Percentiles rank a stretch among this genome's conserved stretches.
Conservation (phyloP, 2,329 filamentous ascomycete species). For the Ceratocystis smalleyi region DNA sequence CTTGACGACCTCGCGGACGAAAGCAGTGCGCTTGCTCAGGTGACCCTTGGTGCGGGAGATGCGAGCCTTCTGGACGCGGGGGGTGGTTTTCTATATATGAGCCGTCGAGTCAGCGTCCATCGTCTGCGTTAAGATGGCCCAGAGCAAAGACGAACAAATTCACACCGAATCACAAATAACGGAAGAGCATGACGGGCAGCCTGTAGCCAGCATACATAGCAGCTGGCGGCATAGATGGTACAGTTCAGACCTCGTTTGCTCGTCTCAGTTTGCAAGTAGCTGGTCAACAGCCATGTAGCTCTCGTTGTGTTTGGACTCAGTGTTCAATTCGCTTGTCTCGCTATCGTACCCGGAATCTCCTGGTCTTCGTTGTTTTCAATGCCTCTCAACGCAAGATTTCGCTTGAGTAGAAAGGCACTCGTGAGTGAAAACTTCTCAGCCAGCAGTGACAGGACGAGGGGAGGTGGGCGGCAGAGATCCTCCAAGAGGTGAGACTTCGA, state of each 20-base stretch:
- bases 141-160: conserved; percentile 14
- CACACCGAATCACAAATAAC: conserved; percentile 1
- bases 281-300: conserved; percentile 1
- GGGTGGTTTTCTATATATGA: conserved; percentile 60
- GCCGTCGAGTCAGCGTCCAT: conserved; percentile 45
- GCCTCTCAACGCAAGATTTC: not conserved
- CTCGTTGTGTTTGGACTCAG: conserved; percentile 8
- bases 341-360: conserved; percentile 20
- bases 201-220: not conserved
- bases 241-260: not conserved
- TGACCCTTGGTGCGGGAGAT: conserved; percentile 84
- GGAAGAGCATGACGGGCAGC: not conserved
- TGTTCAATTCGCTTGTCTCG: conserved; percentile 10
- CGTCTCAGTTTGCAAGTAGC: not conserved
- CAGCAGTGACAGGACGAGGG: conserved; percentile 1
- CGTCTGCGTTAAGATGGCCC: conserved; percentile 31
- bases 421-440: not conserved
- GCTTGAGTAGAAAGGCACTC: conserved; percentile 10
- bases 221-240: not conserved
- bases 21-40: conserved; percentile 89
- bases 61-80: conserved; percentile 61
- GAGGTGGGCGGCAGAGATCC: conserved; percentile 42
- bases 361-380: conserved; percentile 18
- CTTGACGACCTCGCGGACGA: conserved; percentile 94
- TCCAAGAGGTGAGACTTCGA: conserved; percentile 56